Evolutionary conservation across 345 rosid genomes (phyloP).

Genomic region (Aquilaria yunnanensis): DNA sequence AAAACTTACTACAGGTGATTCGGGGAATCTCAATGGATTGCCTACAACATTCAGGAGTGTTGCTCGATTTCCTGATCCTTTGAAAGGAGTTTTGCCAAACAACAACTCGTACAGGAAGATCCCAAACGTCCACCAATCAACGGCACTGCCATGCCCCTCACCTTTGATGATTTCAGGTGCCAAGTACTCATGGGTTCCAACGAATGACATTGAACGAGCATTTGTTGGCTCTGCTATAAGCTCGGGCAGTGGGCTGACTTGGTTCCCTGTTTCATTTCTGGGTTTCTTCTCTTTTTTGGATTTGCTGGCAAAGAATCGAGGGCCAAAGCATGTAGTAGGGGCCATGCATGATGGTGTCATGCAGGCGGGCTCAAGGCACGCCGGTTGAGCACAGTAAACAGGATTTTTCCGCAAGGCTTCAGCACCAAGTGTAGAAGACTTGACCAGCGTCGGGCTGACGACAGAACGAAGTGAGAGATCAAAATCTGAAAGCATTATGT

Average conservation of each 20-base stretch:
- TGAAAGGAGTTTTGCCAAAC: constrained; percentile 84
- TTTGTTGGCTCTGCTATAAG: constrained; percentile 91
- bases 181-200: constrained; percentile 85
- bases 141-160: constrained; percentile 87
- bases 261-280: constrained; percentile 46
- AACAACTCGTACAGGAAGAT: constrained; percentile 69
- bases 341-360: constrained; percentile 55
- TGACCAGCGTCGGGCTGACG: constrained; percentile 51
- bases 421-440: constrained; percentile 37
- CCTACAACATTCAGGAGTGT: constrained; percentile 82
- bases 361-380: constrained; percentile 48
- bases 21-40: constrained; percentile 71
- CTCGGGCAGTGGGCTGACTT: constrained; percentile 75
- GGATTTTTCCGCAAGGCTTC: constrained; percentile 43
- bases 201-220: constrained; percentile 89
- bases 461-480: constrained; percentile 76
- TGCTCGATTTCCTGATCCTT: constrained; percentile 76
- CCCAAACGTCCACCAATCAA: constrained; percentile 93
- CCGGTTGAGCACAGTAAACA: constrained; percentile 53
- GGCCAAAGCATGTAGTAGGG: constrained; percentile 56
- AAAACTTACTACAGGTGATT: constrained; percentile 69
- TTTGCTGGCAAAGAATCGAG: constrained; percentile 50
- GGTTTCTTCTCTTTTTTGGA: constrained; percentile 48
- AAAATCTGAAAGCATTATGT: constrained; percentile 86
- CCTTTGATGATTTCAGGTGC: constrained; percentile 89